Evolutionary conservation across 139 green algal species (phyloP).

Genomic region (Auxenochlorella pyrenoidosa): DNA sequence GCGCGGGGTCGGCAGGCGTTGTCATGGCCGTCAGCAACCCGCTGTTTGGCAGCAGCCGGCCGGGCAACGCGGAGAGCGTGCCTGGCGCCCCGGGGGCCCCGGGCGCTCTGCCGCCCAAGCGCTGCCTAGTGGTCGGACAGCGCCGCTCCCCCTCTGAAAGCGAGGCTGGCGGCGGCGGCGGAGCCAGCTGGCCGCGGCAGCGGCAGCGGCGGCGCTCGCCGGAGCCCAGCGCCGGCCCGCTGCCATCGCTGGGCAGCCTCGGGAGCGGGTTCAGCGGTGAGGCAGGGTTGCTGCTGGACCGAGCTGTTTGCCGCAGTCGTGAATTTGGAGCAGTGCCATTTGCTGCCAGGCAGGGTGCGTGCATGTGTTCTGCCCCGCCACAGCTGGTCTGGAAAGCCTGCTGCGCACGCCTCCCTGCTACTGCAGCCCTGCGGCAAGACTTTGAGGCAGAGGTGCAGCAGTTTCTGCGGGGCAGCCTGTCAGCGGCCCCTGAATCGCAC

Average conservation of each 20-base stretch:
- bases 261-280: slow-evolving; percentile 25
- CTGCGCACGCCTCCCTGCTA: neutral
- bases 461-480: slow-evolving; percentile 22
- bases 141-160: neutral
- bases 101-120: slow-evolving; percentile 9
- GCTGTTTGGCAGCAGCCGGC: slow-evolving; percentile 7
- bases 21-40: slow-evolving; percentile 1
- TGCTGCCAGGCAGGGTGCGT: neutral
- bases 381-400: neutral
- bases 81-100: neutral
- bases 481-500: neutral
- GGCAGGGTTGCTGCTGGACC: neutral
- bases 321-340: neutral
- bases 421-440: slow-evolving; percentile 11
- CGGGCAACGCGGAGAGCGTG: neutral
- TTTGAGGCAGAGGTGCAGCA: slow-evolving; percentile 10
- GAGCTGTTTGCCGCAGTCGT: no score
- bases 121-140: neutral
- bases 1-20: neutral
- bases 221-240: neutral
- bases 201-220: neutral
- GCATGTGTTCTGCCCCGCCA: neutral
- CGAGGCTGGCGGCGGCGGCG: neutral
- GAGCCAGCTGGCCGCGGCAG: neutral
- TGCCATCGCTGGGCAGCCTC: slow-evolving; percentile 1